Conservation (phyloP, 1,139 yeast genomes). For the Sugiyamaella novakii region DNA sequence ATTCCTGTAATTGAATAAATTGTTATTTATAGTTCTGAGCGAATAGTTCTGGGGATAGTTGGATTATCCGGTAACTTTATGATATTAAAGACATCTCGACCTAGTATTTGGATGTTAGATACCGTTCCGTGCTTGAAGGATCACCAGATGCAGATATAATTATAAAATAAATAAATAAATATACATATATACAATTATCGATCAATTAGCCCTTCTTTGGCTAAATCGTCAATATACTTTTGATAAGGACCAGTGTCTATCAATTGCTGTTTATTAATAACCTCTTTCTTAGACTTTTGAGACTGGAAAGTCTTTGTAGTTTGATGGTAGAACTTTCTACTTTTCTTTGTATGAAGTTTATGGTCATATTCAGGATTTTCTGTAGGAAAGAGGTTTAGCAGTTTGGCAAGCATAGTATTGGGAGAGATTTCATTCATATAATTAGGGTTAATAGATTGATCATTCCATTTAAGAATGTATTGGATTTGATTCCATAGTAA, state of each 20-base stretch:
- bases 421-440: not conserved
- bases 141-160: too few relatives aligned
- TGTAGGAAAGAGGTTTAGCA: slow-evolving; percentile 6
- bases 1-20: not conserved
- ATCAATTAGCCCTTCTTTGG: slow-evolving; percentile 15
- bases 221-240: slow-evolving; percentile 17
- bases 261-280: not conserved
- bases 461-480: slow-evolving; percentile 7
- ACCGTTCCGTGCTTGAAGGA: too few relatives aligned
- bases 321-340: slow-evolving; percentile 2
- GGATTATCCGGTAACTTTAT: too few relatives aligned
- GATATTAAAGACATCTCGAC: too few relatives aligned
- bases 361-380: not conserved
- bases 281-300: not conserved
- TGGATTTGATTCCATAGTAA: slow-evolving; percentile 1
- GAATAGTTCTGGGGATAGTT: too few relatives aligned
- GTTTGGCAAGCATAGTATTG: not conserved
- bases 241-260: slow-evolving; percentile 18
- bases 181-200: slow-evolving; percentile 4
- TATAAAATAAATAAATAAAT: slow-evolving; percentile 15
- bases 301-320: slow-evolving; percentile 1
- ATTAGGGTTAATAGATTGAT: slow-evolving; percentile 2
- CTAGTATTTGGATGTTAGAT: too few relatives aligned
- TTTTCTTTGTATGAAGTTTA: not conserved
- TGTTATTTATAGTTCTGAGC: too few relatives aligned